phyloP scores from a whole-genome alignment of 1,284 basidiomycete genomes.

The Trichosporon sp. region DNA sequence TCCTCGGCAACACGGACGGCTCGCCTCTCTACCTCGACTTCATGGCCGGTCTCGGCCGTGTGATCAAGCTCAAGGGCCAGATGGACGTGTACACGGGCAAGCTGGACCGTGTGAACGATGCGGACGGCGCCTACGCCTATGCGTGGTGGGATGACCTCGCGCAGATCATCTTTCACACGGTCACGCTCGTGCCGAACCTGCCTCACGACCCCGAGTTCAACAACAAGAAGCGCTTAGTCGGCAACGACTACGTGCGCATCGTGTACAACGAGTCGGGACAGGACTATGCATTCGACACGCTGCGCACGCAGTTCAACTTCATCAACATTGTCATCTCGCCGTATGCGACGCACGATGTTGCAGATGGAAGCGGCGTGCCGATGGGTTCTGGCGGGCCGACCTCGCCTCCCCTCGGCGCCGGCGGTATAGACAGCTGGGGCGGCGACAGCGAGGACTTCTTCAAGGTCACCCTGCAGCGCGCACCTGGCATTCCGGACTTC shows the following conservation, averaged over 20 bases:
- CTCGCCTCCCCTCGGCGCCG: not conserved
- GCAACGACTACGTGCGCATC: constrained; percentile 91
- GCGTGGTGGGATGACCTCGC: constrained; percentile 99
- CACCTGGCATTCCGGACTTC: constrained; percentile 82
- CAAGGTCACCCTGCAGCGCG: constrained; percentile 80
- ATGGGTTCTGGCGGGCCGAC: not conserved
- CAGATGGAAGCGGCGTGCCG: constrained; percentile 7
- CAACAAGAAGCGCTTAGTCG: constrained; percentile 86
- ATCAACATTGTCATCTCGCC: constrained; percentile 96
- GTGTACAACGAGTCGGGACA: constrained; percentile 93
- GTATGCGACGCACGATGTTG: constrained; percentile 68
- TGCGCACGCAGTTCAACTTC: constrained; percentile 86
- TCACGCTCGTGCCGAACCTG: constrained; percentile 93
- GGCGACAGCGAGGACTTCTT: constrained; percentile 61
- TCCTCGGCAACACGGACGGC: constrained; percentile 83
- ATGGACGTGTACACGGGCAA: constrained; percentile 92
- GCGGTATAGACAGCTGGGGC: constrained; percentile 23
- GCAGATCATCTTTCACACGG: constrained; percentile 91
- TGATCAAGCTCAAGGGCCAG: constrained; percentile 86
- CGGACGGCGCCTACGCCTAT: constrained; percentile 79
- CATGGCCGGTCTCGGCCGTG: constrained; percentile 76
- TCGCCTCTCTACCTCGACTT: constrained; percentile 93
- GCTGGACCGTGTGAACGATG: constrained; percentile 75
- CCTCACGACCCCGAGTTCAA: constrained; percentile 62
- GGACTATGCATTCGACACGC: constrained; percentile 84